Evolutionary conservation across 1,284 basidiomycete species (phyloP), one percentile per base, ranked within the genome.

Genomic region (Boletellus sp.): DNA sequence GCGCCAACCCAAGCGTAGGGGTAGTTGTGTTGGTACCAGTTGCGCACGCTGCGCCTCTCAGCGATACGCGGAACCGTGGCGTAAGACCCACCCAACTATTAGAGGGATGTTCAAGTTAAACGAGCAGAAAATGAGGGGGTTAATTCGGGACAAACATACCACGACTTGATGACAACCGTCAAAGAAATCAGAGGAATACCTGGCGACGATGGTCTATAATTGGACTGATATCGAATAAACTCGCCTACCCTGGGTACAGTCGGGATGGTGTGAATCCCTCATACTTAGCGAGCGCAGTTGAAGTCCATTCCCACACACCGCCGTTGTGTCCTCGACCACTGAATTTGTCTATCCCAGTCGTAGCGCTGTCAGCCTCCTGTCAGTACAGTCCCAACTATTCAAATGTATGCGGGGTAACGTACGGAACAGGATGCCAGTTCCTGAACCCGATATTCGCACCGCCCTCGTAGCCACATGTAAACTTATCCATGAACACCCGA

Each of bases 301-400:
- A 87, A 4, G 96, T 97, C 95, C 95, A 98, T 73, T 97, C 94
- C 93, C 94, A 99, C n/a, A 97, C 88, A 18, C 96, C 96, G 18
- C 96, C 96, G 60, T 98, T 97, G 60, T 86, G 85, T 24, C 87
- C 86, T 65, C 72, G 78, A 3, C 81, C 79, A 33, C 67, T 74
- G 39, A 67, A 59, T 54, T 68, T 72, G 49, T 68, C 69, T 54
- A 73, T 67, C 47, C 82, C 87, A 6, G 77, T 82, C 45, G 86
- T 88, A 22, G 83, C 80, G 39, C 86, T 89, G 47, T 18, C 36
- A n/a, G 16, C 35, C n/a, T 12, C 13, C 4, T 21, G 30, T 66
- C 5, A 62, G 44, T 12, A 42, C 7, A 18, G 11, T 21, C 32
- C 33, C 22, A 16, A 10, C 37, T 37, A n/a, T 36, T 30, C 18